phyloP scores from a whole-genome alignment of 305 asterid genomes.

The Fraxinus sp. region DNA sequence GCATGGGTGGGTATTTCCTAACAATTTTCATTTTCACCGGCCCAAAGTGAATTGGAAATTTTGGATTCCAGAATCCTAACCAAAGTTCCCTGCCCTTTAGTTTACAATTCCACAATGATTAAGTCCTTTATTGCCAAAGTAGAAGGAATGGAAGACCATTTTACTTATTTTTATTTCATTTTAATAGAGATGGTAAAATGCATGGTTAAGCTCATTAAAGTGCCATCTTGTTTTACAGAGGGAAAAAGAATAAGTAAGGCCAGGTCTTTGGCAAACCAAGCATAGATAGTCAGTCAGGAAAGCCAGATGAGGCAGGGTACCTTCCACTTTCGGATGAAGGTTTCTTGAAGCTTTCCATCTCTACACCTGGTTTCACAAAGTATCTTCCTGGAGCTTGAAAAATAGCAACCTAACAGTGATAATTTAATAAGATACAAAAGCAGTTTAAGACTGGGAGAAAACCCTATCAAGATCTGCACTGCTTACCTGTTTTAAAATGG shows the following conservation, averaged over 20 bases:
- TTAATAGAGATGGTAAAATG: neutral
- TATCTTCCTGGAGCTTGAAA: constrained; percentile 85
- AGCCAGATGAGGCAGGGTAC: constrained; percentile 35
- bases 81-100: constrained; percentile 14
- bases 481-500: constrained; percentile 79
- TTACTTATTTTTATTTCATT: constrained; percentile 11
- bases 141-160: neutral
- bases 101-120: constrained; percentile 7
- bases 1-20: neutral
- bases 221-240: neutral
- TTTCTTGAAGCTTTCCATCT: constrained; percentile 58
- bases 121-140: constrained; percentile 8
- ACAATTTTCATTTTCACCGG: neutral
- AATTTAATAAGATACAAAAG: constrained; percentile 25
- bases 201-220: constrained; percentile 5
- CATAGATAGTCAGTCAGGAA: constrained; percentile 8
- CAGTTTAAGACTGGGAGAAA: constrained; percentile 11
- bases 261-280: constrained; percentile 9
- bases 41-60: constrained; percentile 6
- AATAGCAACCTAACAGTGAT: constrained; percentile 61
- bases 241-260: neutral
- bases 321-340: constrained; percentile 65
- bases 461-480: constrained; percentile 25
- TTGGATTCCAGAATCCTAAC: constrained; percentile 2
- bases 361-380: constrained; percentile 66